Base-by-base conservation (phyloP, 495 filamentous ascomycete species). In the Aspergillus affinis region DNA sequence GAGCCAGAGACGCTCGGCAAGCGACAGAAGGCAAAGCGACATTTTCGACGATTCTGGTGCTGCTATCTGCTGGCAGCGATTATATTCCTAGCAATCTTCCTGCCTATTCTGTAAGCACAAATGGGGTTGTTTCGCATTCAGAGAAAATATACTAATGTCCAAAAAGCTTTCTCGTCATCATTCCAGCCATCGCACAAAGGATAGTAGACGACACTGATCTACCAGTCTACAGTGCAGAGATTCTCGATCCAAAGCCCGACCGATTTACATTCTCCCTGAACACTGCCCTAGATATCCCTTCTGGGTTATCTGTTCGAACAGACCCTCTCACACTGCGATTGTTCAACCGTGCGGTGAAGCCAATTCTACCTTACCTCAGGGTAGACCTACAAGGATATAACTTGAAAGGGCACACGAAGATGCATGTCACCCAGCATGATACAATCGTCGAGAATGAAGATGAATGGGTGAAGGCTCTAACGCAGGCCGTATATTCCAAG, bases 21-120 rank as follows among this genome's bases (percentile, higher is more conserved):
- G 13, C 51, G 53, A 17, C 46, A 58, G 50, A 55, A 55, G 36
- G 20, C 53, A 6, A 59, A 59, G 57, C 27, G 41, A 7, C 76
- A 80, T 48, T 72, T 67, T 48, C 65, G 70, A 15, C 67, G 71
- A n/a, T 80, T 78, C 59, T 76, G 76, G 70, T 75, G 71, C 62
- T 74, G 70, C 60, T 78, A 79, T 62, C 48, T 77, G 0, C 64
- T 78, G 23, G 76, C 62, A 18, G 48, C 27, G 1, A 63, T 75
- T 36, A 61, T 80, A 29, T 70, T 80, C 49, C 61, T 75, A n/a
- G 74, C 75, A 10, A 78, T 79, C 17, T 65, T 79, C 41, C 30
- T 80, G 19, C 76, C 78, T 8, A 63, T 79, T 10, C 64, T 77
- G 76, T 80, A 72, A 61, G 76, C 23, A 21, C 53, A 26, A 8